phyloP scores from a whole-genome alignment of 345 rosid species.

The Aquilaria yunnanensis region DNA sequence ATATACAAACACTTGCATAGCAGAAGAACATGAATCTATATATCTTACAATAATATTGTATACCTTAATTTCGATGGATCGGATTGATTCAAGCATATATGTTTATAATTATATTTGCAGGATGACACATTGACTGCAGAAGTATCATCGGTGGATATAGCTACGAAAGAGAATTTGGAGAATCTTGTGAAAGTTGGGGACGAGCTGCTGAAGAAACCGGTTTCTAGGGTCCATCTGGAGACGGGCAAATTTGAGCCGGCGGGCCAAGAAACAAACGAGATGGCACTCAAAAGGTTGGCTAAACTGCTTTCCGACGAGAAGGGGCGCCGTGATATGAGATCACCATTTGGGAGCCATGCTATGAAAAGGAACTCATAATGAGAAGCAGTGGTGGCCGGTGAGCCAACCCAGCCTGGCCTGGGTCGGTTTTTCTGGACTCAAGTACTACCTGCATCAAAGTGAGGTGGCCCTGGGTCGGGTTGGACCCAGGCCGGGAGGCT shows the following conservation, averaged over 20 bases:
- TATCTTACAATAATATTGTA: background rate
- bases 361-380: background rate
- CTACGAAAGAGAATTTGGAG: conserved; percentile 54
- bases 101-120: conserved; percentile 15
- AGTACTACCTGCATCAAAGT: no score
- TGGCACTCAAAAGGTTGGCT: conserved; percentile 66
- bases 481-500: no score
- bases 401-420: no score
- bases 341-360: conserved; percentile 20
- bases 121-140: conserved; percentile 56
- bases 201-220: conserved; percentile 45
- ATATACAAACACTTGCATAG: background rate
- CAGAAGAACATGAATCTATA: background rate
- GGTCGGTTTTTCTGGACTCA: no score
- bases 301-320: conserved; percentile 52
- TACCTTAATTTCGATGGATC: background rate
- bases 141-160: conserved; percentile 48
- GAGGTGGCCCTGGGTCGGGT: no score
- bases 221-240: conserved; percentile 53
- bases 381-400: no score
- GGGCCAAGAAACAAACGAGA: conserved; percentile 33
- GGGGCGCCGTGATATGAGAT: conserved; percentile 32
- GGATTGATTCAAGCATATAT: background rate
- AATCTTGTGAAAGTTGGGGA: conserved; percentile 53
- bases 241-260: conserved; percentile 38